These are phyloP conservation scores for Xanthoconium stramineum DNA, from an alignment of 768 basidiomycete genomes.

Conservation along the genomic window DNA sequence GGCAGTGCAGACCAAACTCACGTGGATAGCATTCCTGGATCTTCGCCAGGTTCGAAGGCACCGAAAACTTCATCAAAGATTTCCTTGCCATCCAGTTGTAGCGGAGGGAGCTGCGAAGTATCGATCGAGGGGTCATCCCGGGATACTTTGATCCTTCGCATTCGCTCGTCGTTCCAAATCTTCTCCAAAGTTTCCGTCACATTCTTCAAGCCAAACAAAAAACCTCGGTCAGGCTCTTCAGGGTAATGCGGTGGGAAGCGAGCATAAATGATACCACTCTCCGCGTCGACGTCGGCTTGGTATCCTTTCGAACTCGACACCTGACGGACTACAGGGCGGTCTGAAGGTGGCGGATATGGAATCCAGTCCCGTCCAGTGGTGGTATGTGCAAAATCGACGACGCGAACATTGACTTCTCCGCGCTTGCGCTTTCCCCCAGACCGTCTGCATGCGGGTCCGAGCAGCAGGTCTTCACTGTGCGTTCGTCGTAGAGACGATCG, in stretches of 20 bases:
- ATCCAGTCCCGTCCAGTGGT: slow-evolving; percentile 94
- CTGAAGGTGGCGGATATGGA: slow-evolving; percentile 50
- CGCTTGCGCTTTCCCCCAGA: slow-evolving; percentile 66
- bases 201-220: slow-evolving; percentile 86
- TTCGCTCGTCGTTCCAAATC: slow-evolving; percentile 86
- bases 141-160: slow-evolving; percentile 59
- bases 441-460: slow-evolving; percentile 63
- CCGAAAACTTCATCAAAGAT: slow-evolving; percentile 76
- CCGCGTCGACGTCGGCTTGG: slow-evolving; percentile 75
- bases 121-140: slow-evolving; percentile 52
- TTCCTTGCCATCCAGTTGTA: slow-evolving; percentile 71
- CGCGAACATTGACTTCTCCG: slow-evolving; percentile 92
- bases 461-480: slow-evolving; percentile 75
- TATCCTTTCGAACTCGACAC: slow-evolving; percentile 69
- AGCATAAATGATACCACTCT: slow-evolving; percentile 82
- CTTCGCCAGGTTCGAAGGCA: slow-evolving; percentile 46
- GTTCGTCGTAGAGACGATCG: slow-evolving; percentile 59
- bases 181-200: slow-evolving; percentile 71
- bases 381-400: slow-evolving; percentile 98
- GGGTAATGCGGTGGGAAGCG: slow-evolving; percentile 93
- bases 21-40: slow-evolving; percentile 75
- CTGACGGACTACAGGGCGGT: slow-evolving; percentile 40
- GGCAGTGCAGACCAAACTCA: slow-evolving; percentile 28
- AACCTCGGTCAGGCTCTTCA: slow-evolving; percentile 88
- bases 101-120: slow-evolving; percentile 54